Base-by-base conservation (phyloP, 2,329 filamentous ascomycete genomes). In the Aspergillus ustus region DNA sequence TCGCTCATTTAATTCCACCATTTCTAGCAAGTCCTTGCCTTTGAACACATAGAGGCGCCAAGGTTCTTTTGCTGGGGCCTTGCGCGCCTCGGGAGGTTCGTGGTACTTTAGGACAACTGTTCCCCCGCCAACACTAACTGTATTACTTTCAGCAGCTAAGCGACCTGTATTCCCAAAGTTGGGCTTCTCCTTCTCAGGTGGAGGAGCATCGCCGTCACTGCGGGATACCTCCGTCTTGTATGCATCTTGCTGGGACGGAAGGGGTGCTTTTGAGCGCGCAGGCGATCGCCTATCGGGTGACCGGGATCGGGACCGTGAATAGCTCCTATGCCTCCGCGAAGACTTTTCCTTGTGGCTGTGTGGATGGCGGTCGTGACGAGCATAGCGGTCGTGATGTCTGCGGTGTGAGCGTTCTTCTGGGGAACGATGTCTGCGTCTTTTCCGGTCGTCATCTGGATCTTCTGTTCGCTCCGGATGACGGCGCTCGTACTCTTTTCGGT, bases 11-110 rank as follows among this genome's bases (percentile, higher is more conserved):
- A 99, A 82, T 61, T 92, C 87, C 22, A 97, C 83, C 1, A 92
- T 96, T 72, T 96, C 92, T 37, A 97, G 76, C 3, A 96, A 84
- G 60, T 93, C 91, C 29, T 84, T 77, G 11, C 88, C 91, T 73
- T 97, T 97, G 85, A 99, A 99, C 22, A 97, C 86, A 74, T 96
- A 98, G 52, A 99, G 82, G 63, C 91, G 91, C 94, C 94, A 99
- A 60, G 87, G 81, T 68, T 95, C 88, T 58, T 87, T 89, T 0
- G 89, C 73, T 0, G 93, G 84, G 0, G 95, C 92, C 69, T 97
- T 97, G 62, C 95, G 90, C 53, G 94, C 92, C 80, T 99, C 95
- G 11, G 92, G 81, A 1, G 95, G 95, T 78, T 99, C 95, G 79
- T 97, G 91, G 77, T 99, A 99, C 81, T 98, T 98, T 51, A 99